A percentile compares a stretch with the other conserved stretches of the same genome.
phyloP scores from a whole-genome alignment of 1,139 yeast genomes.

The Kluyveromyces sp. region DNA sequence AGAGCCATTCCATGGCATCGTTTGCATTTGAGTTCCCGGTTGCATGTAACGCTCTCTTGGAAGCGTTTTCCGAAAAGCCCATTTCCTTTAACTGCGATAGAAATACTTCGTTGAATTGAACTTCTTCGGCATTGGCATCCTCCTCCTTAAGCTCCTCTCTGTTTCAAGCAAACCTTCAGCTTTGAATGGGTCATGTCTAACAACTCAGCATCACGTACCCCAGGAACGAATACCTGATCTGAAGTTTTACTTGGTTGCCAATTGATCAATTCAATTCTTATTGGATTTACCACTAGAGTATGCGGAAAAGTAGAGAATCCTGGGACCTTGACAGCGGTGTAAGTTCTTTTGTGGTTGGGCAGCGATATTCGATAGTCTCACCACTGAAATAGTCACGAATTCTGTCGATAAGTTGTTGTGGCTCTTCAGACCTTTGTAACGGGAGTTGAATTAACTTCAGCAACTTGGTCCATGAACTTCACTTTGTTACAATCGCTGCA shows the following conservation, averaged over 20 bases:
- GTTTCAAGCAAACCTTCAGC: constrained; percentile 19
- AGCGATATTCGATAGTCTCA: constrained; percentile 61
- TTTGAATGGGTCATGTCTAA: constrained; percentile 34
- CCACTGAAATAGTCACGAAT: constrained; percentile 39
- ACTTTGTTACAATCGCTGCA: constrained; percentile 60
- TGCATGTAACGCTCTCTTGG: constrained; percentile 57
- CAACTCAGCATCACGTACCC: constrained; percentile 21
- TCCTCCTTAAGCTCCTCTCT: constrained; percentile 14
- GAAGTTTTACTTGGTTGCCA: constrained; percentile 87
- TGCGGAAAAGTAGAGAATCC: constrained; percentile 62
- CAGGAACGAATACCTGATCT: constrained; percentile 61
- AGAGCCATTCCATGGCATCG: constrained; percentile 84
- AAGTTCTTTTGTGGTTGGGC: constrained; percentile 47
- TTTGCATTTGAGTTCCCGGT: constrained; percentile 70
- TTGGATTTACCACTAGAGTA: constrained; percentile 62
- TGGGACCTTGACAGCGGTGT: constrained; percentile 38
- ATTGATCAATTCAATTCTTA: constrained; percentile 73
- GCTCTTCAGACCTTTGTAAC: constrained; percentile 36
- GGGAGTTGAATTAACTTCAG: constrained; percentile 66
- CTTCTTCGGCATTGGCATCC: constrained; percentile 27
- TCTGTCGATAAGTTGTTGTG: constrained; percentile 45
- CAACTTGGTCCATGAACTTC: constrained; percentile 46
- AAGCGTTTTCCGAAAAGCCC: constrained; percentile 79
- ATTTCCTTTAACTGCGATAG: constrained; percentile 57
- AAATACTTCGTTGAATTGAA: constrained; percentile 49